Percentiles rank a stretch among this genome's conserved stretches.
These are phyloP conservation scores for Pseudogymnoascus destructans DNA, from an alignment of 2,329 filamentous ascomycete species.

Conservation along the genomic window DNA sequence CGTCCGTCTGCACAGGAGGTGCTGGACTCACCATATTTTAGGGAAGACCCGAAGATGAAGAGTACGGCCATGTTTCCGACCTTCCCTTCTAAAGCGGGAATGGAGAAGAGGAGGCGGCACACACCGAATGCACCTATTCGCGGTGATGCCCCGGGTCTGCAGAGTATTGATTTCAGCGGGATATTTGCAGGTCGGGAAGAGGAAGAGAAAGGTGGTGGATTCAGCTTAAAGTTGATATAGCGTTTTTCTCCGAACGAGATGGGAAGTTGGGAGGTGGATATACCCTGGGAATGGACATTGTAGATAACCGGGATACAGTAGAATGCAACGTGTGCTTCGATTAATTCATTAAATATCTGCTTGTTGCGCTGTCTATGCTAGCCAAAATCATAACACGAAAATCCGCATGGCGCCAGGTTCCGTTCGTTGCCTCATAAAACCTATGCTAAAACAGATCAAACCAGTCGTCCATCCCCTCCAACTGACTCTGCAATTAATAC, in stretches of 20 bases:
- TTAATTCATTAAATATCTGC: conserved; percentile 6
- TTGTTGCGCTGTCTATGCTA: neutral
- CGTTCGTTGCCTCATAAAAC: conserved; percentile 5
- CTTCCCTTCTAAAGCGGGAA: conserved; percentile 87
- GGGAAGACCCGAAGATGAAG: conserved; percentile 80
- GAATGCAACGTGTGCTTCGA: neutral
- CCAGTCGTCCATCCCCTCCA: neutral
- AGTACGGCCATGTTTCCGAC: conserved; percentile 88
- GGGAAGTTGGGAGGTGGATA: conserved; percentile 1
- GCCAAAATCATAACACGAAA: neutral
- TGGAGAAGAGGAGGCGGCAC: conserved; percentile 63
- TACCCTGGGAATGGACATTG: conserved; percentile 2
- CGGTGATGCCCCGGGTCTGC: conserved; percentile 46
- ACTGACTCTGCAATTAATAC: conserved; percentile 3
- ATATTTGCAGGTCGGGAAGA: conserved; percentile 55
- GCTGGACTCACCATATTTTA: conserved; percentile 72
- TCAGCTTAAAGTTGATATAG: conserved; percentile 48
- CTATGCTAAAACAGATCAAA: neutral
- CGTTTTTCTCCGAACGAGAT: neutral
- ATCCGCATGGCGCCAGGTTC: neutral
- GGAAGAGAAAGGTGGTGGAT: conserved; percentile 53
- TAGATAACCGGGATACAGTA: neutral
- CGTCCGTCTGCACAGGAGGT: conserved; percentile 63
- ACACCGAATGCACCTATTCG: conserved; percentile 75
- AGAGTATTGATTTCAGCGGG: conserved; percentile 51